Conservation (phyloP, 768 basidiomycete species). For the Pseudohyphozyma bogoriensis region DNA sequence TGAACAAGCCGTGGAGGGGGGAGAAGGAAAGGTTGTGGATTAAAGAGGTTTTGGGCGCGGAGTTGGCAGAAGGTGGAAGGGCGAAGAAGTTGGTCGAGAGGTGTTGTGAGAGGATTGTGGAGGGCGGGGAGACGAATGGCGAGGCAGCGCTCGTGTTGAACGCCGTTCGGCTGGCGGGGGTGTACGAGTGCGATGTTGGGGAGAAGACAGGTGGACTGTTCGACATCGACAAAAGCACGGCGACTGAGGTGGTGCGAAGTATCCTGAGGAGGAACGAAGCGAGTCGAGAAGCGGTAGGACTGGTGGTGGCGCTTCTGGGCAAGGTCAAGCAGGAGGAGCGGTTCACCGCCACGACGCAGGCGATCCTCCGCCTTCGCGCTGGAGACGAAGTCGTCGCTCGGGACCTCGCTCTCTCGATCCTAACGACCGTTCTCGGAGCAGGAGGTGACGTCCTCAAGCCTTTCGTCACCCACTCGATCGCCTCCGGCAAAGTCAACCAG, state of each 20-base stretch:
- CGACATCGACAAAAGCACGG: conserved; percentile 5
- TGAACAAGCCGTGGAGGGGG: conserved; percentile 62
- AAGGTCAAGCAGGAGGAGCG: too few species aligned
- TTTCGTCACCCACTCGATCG: conserved; percentile 20
- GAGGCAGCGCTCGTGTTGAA: conserved; percentile 4
- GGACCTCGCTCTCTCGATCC: conserved; percentile 23
- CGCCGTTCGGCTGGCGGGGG: conserved; percentile 8
- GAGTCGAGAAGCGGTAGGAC: too few species aligned
- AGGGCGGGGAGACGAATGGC: not conserved
- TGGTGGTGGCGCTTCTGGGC: too few species aligned
- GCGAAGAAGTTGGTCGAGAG: not conserved
- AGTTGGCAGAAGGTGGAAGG: not conserved
- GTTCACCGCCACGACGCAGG: not conserved
- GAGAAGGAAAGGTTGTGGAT: conserved; percentile 49
- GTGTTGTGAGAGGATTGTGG: not conserved
- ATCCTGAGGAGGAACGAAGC: too few species aligned
- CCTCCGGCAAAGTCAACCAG: not conserved
- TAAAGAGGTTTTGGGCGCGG: not conserved
- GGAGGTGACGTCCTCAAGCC: not conserved
- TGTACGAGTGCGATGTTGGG: too few species aligned
- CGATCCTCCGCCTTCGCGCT: conserved; percentile 9
- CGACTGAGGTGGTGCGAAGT: too few species aligned
- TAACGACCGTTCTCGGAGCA: not conserved
- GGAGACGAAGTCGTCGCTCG: conserved; percentile 49
- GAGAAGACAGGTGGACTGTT: conserved; percentile 8